Conservation (phyloP, 2,329 filamentous ascomycete genomes). For the Xylariales sp. region DNA sequence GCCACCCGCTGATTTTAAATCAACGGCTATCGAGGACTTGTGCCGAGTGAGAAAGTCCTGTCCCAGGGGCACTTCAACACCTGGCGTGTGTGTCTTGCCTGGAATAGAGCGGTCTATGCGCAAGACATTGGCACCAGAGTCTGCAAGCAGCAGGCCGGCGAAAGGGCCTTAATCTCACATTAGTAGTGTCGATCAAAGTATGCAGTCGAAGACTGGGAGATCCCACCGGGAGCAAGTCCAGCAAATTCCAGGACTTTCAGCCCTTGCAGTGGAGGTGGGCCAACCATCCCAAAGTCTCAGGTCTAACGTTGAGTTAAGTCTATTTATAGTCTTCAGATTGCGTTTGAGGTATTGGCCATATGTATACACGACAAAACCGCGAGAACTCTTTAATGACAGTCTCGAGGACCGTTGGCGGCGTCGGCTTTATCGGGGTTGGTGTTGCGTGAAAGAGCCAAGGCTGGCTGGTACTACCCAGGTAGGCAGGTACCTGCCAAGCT, state of each 20-base stretch:
- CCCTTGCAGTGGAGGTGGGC: constrained; percentile 58
- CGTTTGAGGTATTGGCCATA: neutral
- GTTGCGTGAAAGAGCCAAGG: constrained; percentile 43
- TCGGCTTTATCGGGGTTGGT: neutral
- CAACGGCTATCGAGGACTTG: constrained; percentile 83
- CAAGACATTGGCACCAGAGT: constrained; percentile 88
- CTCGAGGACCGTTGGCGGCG: neutral
- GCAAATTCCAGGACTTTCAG: constrained; percentile 71
- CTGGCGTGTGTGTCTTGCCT: constrained; percentile 53
- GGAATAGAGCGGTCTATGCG: constrained; percentile 78
- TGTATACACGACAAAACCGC: neutral
- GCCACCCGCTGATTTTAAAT: constrained; percentile 77
- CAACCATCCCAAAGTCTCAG: constrained; percentile 50
- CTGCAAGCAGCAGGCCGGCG: constrained; percentile 86
- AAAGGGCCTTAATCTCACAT: constrained; percentile 74
- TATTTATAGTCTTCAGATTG: neutral
- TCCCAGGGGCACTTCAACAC: constrained; percentile 57
- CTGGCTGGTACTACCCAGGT: neutral
- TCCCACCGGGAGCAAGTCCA: constrained; percentile 70
- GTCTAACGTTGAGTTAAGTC: neutral
- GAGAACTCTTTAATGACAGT: neutral
- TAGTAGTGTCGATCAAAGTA: neutral
- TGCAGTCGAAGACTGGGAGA: neutral
- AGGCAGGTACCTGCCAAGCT: constrained; percentile 7
- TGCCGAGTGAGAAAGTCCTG: constrained; percentile 80